Percentiles rank a stretch among this genome's conserved stretches.
Evolutionary conservation across 2,329 filamentous ascomycete genomes (phyloP).

Genomic region (Scolecobasidium constrictum): DNA sequence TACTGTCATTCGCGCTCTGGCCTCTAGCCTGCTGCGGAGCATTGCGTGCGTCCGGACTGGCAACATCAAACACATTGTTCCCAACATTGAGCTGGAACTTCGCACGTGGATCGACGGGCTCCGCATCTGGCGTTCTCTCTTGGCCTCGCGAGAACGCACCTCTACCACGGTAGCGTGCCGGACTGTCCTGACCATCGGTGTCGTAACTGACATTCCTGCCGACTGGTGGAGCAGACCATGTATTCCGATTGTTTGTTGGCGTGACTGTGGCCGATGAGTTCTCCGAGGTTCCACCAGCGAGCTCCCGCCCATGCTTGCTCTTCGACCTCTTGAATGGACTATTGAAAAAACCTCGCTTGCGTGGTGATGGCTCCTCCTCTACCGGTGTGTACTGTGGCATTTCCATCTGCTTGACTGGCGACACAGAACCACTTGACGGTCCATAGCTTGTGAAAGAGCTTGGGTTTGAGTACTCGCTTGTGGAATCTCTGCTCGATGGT

Average conservation of each 20-base stretch:
- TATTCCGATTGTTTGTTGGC: slow-evolving; percentile 38
- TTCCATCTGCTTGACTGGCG: slow-evolving; percentile 54
- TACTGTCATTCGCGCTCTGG: slow-evolving; percentile 32
- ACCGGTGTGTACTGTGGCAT: slow-evolving; percentile 25
- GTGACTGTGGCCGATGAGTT: slow-evolving; percentile 16
- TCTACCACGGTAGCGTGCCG: slow-evolving; percentile 13
- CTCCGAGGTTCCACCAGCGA: slow-evolving; percentile 10
- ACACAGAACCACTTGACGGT: slow-evolving; percentile 60
- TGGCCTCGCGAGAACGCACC: slow-evolving; percentile 9
- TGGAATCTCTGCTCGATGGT: slow-evolving; percentile 75
- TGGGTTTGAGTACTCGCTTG: slow-evolving; percentile 82
- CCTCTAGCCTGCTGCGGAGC: slow-evolving; percentile 23
- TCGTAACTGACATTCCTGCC: slow-evolving; percentile 23
- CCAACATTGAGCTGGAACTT: slow-evolving; percentile 90
- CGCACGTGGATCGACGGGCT: slow-evolving; percentile 82
- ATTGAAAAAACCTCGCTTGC: slow-evolving; percentile 78
- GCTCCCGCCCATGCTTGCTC: slow-evolving; percentile 64
- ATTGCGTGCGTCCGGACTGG: slow-evolving; percentile 56
- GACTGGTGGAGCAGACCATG: slow-evolving; percentile 38
- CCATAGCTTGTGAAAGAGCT: slow-evolving; percentile 85
- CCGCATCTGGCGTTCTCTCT: slow-evolving; percentile 54
- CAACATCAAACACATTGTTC: slow-evolving; percentile 91
- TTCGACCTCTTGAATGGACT: slow-evolving; percentile 79
- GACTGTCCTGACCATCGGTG: slow-evolving; percentile 13
- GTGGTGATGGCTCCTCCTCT: slow-evolving; percentile 56